Base-by-base conservation (phyloP, 495 filamentous ascomycete genomes). In the Friedmanniomyces simplex region DNA sequence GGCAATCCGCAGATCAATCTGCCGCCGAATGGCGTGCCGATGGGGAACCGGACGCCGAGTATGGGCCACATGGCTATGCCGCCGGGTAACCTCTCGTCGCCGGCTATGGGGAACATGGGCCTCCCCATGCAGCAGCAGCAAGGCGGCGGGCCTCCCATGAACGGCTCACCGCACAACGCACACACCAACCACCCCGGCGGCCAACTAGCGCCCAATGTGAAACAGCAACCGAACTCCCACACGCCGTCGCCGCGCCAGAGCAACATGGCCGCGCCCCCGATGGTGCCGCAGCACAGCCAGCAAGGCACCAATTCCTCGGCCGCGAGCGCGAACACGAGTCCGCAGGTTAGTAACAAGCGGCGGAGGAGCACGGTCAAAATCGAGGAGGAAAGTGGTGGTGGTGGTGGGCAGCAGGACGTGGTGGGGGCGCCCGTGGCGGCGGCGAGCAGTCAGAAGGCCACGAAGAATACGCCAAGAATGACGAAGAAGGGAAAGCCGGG, bases 251-350 rank as follows among this genome's bases (percentile, higher is more conserved):
- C 72, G 14, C 79, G 78, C 2, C 74, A 76, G n/a, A 75, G 74
- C 21, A 74, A 77, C 54, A 79, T 81, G 72, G 78, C 78, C 58
- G 80, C 80, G 48, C 79, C 82, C 4, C 78, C 78, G 26, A 91
- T 95, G 82, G 76, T 81, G 32, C 71, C 80, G 20, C 84, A 87
- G 60, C 85, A 83, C 55, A 87, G 82, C 62, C 83, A 87, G 68
- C 84, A 87, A 63, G 83, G 84, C 28, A 75, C 77, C 45, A 79
- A 76, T 55, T 76, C 75, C 57, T 85, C 78, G n/a, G 85, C 79
- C 0, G 82, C 82, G 2, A 91, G 86, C 62, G 85, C 87, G 7
- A 94, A 88, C 66, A 91, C 90, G 2, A 94, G 89, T 52, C 90
- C 90, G 11, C 83, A 78, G 47, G 45, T 53, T 11, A 86, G 84